Conservation (phyloP, 192 early-diverging fungal species). For the Backusella tuberculispora region DNA sequence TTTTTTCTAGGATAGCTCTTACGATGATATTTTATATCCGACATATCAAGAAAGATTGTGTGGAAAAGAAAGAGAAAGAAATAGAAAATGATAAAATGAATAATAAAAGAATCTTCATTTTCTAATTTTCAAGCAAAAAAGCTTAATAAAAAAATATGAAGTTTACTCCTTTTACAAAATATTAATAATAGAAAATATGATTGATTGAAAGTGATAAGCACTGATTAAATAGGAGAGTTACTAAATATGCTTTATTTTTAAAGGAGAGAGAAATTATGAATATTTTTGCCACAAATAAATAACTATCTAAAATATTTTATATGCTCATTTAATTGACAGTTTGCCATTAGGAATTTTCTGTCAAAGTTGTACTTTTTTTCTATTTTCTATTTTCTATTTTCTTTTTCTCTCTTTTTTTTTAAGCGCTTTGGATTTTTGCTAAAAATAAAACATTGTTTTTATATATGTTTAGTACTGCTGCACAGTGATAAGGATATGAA, state of each 20-base stretch:
- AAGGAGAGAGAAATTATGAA: conserved; percentile 5
- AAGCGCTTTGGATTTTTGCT: neutral
- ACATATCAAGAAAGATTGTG: neutral
- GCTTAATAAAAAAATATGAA: conserved; percentile 9
- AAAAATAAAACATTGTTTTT: too few relatives aligned
- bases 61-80: conserved; percentile 16
- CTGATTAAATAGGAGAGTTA: conserved; percentile 11
- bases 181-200: conserved; percentile 17
- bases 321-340: conserved; percentile 4
- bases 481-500: neutral
- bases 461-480: too few relatives aligned
- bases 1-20: conserved; percentile 10
- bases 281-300: conserved; percentile 17
- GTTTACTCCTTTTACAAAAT: conserved; percentile 14
- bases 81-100: neutral
- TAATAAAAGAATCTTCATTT: conserved; percentile 4
- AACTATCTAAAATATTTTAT: conserved; percentile 10
- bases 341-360: neutral
- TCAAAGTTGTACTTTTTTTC: too few relatives aligned
- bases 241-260: conserved; percentile 17
- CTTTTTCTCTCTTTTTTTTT: neutral
- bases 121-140: conserved; percentile 7
- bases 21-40: conserved; percentile 2
- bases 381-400: too few relatives aligned
- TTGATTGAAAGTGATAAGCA: conserved; percentile 14